Conservation (phyloP, 768 basidiomycete genomes). For the Gymnopilus junonius region DNA sequence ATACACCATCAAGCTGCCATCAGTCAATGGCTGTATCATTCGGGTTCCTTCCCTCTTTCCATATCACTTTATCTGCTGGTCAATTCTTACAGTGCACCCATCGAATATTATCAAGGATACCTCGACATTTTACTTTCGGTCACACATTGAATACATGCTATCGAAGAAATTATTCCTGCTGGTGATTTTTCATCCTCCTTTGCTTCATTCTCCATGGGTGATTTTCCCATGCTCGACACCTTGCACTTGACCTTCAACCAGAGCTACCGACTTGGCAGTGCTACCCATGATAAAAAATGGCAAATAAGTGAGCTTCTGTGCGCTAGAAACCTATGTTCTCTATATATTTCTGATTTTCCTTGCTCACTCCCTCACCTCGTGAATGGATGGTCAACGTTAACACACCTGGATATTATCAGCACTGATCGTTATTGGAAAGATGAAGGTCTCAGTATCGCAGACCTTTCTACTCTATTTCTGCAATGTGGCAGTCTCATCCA, state of each 20-base stretch:
- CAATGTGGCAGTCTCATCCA: background rate
- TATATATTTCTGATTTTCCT: background rate
- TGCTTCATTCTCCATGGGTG: background rate
- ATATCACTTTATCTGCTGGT: background rate
- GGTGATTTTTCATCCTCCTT: background rate
- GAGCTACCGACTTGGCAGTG: background rate
- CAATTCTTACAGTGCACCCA: background rate
- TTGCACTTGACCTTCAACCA: no score
- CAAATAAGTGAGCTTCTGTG: background rate
- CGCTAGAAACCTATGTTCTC: background rate
- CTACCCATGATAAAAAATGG: background rate
- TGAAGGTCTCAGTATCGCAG: background rate
- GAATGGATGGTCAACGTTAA: background rate
- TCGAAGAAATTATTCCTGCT: background rate
- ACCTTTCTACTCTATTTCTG: background rate
- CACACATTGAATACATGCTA: background rate
- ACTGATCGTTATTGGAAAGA: background rate
- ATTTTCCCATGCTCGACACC: background rate
- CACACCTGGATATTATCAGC: background rate
- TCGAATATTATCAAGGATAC: background rate
- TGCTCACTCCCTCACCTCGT: background rate
- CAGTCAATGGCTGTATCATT: background rate
- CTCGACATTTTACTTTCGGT: background rate
- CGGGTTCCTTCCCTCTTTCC: background rate
- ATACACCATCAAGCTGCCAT: background rate